These are phyloP conservation scores for Ophiocordyceps sinensis DNA, from an alignment of 2,329 filamentous ascomycete genomes.

Conservation along the genomic window DNA sequence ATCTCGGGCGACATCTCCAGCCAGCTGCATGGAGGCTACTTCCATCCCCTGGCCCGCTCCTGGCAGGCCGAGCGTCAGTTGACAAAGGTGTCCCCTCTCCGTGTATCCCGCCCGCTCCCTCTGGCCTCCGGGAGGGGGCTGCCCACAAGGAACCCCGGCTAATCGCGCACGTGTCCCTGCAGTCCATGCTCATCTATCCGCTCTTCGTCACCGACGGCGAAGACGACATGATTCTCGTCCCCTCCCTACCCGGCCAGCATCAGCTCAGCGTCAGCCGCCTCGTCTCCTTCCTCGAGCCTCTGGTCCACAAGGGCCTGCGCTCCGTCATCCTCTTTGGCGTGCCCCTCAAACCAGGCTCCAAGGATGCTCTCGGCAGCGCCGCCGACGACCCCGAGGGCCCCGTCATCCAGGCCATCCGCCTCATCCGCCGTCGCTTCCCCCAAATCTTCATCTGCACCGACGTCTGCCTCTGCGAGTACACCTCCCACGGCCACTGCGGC, in stretches of 20 bases:
- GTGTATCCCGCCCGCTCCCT: background rate
- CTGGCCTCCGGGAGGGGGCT: background rate
- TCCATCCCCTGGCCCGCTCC: slow-evolving; percentile 61
- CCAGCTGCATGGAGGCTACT: slow-evolving; percentile 72
- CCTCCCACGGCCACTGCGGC: slow-evolving; percentile 92
- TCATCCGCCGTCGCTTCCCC: slow-evolving; percentile 75
- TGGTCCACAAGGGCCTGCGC: slow-evolving; percentile 77
- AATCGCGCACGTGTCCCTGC: background rate
- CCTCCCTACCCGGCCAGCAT: slow-evolving; percentile 80
- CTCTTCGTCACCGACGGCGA: slow-evolving; percentile 91
- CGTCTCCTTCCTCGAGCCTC: slow-evolving; percentile 68
- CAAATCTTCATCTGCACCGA: slow-evolving; percentile 83
- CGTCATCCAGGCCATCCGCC: slow-evolving; percentile 73
- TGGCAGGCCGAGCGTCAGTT: slow-evolving; percentile 79
- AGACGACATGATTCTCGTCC: slow-evolving; percentile 80
- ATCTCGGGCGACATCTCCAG: slow-evolving; percentile 65
- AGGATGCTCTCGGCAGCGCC: slow-evolving; percentile 81
- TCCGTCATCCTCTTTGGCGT: slow-evolving; percentile 96
- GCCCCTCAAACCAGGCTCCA: slow-evolving; percentile 63
- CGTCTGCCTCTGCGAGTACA: slow-evolving; percentile 97
- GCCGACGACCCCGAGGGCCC: slow-evolving; percentile 90
- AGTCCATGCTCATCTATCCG: slow-evolving; percentile 98
- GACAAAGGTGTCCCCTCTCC: slow-evolving; percentile 48
- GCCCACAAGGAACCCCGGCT: background rate
- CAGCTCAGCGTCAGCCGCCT: slow-evolving; percentile 80